phyloP scores from a whole-genome alignment of 192 early-diverging fungal genomes.

The Backusella tarrabulga region DNA sequence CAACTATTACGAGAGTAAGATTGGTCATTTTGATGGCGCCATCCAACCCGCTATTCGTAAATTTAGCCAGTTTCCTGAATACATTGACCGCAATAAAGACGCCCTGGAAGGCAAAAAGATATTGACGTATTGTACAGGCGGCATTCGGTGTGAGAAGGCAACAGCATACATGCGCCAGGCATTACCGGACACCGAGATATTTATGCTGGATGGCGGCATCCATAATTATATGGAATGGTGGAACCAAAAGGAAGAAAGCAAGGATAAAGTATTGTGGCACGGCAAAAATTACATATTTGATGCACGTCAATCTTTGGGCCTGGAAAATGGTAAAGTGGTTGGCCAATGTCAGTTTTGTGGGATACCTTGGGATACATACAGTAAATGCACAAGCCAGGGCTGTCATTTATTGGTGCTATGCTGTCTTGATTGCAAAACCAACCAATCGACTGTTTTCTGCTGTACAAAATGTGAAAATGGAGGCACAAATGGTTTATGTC shows the following conservation, averaged over 20 bases:
- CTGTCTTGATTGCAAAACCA: slow-evolving; percentile 27
- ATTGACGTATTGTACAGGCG: slow-evolving; percentile 71
- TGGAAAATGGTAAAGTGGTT: slow-evolving; percentile 12
- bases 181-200: slow-evolving; percentile 43
- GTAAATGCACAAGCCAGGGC: slow-evolving; percentile 46
- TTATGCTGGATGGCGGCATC: slow-evolving; percentile 70
- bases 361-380: slow-evolving; percentile 39
- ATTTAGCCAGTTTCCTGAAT: slow-evolving; percentile 61
- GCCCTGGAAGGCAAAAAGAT: slow-evolving; percentile 50
- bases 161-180: slow-evolving; percentile 50
- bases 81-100: slow-evolving; percentile 47
- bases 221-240: slow-evolving; percentile 72
- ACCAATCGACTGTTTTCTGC: slow-evolving; percentile 33
- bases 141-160: slow-evolving; percentile 58
- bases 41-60: slow-evolving; percentile 61
- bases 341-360: slow-evolving; percentile 41
- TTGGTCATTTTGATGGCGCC: slow-evolving; percentile 61
- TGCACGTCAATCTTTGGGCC: slow-evolving; percentile 55
- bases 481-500: slow-evolving; percentile 11
- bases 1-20: slow-evolving; percentile 66
- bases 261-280: slow-evolving; percentile 46
- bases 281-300: slow-evolving; percentile 77
- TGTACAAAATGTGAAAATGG: slow-evolving; percentile 36
- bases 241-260: slow-evolving; percentile 27
- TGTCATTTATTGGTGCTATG: slow-evolving; percentile 55